Evolutionary conservation across 163 green algal species (phyloP).

Genomic region (Coccomyxa subellipsoidea): DNA sequence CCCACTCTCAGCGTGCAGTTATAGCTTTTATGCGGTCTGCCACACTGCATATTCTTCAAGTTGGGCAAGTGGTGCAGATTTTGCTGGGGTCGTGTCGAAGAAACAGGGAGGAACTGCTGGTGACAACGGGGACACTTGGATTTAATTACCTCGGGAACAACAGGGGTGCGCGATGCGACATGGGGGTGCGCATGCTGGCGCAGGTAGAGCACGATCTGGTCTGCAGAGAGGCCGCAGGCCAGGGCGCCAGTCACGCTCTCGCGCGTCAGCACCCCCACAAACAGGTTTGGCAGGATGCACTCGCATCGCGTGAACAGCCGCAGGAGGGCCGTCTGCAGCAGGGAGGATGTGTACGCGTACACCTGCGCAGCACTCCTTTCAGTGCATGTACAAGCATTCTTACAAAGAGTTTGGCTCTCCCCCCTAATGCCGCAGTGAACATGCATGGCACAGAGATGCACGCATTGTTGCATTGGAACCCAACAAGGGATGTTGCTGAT

Average conservation of each 20-base stretch:
- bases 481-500: too few relatives aligned
- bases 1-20: too few relatives aligned
- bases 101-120: too few relatives aligned
- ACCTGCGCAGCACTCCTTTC: constrained; percentile 49
- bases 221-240: constrained; percentile 62
- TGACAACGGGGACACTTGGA: too few relatives aligned
- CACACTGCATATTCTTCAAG: too few relatives aligned
- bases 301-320: constrained; percentile 75
- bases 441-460: too few relatives aligned
- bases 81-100: too few relatives aligned
- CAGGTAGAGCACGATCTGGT: constrained; percentile 83
- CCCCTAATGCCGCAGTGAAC: too few relatives aligned
- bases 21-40: too few relatives aligned
- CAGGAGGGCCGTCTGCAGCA: constrained; percentile 75
- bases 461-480: too few relatives aligned
- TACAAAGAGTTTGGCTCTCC: background rate
- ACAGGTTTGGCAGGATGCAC: constrained; percentile 89
- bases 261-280: constrained; percentile 83
- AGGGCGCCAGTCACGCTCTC: constrained; percentile 76
- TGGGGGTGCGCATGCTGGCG: constrained; percentile 75
- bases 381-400: background rate
- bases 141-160: constrained; percentile 69
- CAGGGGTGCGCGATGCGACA: constrained; percentile 47
- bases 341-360: constrained; percentile 86
- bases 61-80: too few relatives aligned